Evolutionary conservation across 495 filamentous ascomycete species (phyloP), one percentile per base, ranked within the genome.

Genomic region (Podospora appendiculata): DNA sequence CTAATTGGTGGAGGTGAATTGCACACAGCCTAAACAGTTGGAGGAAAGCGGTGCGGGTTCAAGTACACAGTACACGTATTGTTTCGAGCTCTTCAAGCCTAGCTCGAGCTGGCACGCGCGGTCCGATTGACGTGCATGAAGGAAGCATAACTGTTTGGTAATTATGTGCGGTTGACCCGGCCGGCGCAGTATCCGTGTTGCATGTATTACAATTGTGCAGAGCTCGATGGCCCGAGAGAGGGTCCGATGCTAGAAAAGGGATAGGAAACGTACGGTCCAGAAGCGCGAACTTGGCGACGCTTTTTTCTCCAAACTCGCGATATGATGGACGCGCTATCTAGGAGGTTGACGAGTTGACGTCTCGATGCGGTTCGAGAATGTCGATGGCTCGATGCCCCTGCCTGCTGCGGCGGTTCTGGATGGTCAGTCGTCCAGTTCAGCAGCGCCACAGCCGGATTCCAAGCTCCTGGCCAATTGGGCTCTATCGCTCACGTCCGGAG

Each of bases 401-500:
- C 33, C n/a, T 11, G 13, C 16, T 9, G 8, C 8, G 25, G 8
- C 34, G 40, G 10, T 32, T 40, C 17, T 50, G 41, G 56, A 11
- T 51, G 52, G 54, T 11, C 47, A 47, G 40, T 40, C 40, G 13
- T 6, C 13, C 16, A 13, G 19, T 57, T 63, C 62, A 65, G 62
- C 62, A 52, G 56, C 58, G 48, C 61, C 62, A 51, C 54, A 46
- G n/a, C 44, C 32, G 16, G 18, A 34, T 13, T 12, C 48, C 42
- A 45, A 40, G 32, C 4, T 33, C 11, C n/a, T 32, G 17, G 18
- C 58, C 53, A 63, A 61, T 63, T 13, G 47, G 0, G 12, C 1
- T 11, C 5, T 0, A 32, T 19, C 59, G 62, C 52, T 52, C 47
- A 52, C 16, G 19, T 53, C 59, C 59, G 57, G 47, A 11, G 51